Evolutionary conservation across 257 asterid genomes (phyloP).

Genomic region (Przewalskia tangutica): DNA sequence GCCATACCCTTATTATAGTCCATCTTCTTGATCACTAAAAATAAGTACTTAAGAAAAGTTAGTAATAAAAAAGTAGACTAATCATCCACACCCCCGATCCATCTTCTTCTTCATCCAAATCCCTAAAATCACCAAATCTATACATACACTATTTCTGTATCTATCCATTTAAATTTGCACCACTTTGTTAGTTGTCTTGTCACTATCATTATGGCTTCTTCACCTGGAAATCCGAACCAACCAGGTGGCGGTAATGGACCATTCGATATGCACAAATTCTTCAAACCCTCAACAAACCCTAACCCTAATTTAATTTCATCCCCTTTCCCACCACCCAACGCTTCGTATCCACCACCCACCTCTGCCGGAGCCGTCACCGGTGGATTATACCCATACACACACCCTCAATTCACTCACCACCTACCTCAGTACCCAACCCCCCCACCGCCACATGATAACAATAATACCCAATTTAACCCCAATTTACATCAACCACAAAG

Average conservation of each 20-base stretch:
- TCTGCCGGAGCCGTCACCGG: slow-evolving; percentile 21
- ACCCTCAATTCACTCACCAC: slow-evolving; percentile 24
- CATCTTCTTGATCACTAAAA: neutral
- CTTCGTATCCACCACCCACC: slow-evolving; percentile 75
- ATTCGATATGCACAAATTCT: slow-evolving; percentile 63
- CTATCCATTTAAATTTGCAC: neutral
- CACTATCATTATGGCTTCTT: slow-evolving; percentile 19
- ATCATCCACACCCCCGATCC: neutral
- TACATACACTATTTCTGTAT: neutral
- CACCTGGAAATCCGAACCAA: slow-evolving; percentile 65
- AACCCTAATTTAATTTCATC: slow-evolving; percentile 35
- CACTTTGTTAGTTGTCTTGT: neutral
- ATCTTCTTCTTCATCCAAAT: neutral
- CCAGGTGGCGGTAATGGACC: slow-evolving; percentile 44
- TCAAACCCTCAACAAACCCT: slow-evolving; percentile 43
- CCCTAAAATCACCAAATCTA: neutral
- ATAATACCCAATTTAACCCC: slow-evolving; percentile 17
- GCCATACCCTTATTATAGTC: neutral
- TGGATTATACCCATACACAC: slow-evolving; percentile 40
- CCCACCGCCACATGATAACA: slow-evolving; percentile 22
- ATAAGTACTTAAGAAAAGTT: neutral
- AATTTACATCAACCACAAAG: slow-evolving; percentile 54
- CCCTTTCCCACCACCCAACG: slow-evolving; percentile 48
- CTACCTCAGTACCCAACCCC: slow-evolving; percentile 8
- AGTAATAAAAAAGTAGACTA: too few relatives aligned